A percentile compares a stretch with the other conserved stretches of the same genome.
phyloP scores from a whole-genome alignment of 495 filamentous ascomycete genomes.

The Penicillium salamii region DNA sequence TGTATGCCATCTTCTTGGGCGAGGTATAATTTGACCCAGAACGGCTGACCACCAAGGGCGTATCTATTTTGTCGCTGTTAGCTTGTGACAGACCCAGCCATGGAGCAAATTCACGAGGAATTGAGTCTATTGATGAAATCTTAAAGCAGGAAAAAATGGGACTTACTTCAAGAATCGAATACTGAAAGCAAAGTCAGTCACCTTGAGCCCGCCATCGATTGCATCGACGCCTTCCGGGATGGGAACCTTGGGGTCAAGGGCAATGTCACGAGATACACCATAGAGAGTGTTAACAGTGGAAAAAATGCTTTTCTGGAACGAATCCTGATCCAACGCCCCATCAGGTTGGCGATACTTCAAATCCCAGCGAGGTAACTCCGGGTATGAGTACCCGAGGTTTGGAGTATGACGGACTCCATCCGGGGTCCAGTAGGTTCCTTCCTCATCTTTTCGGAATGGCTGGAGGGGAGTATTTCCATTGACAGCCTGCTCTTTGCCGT shows the following conservation, averaged over 20 bases:
- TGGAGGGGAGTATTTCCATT: constrained; percentile 18
- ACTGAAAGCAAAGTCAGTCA: constrained; percentile 9
- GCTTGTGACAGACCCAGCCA: too few species aligned
- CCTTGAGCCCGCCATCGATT: constrained; percentile 5
- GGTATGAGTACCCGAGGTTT: constrained; percentile 50
- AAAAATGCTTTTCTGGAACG: constrained; percentile 26
- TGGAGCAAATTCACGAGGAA: too few species aligned
- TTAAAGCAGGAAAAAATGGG: too few species aligned
- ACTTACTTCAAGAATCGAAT: constrained; percentile 6
- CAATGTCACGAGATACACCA: constrained; percentile 10
- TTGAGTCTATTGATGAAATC: too few species aligned
- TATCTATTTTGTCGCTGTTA: background rate
- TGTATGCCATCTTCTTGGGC: constrained; percentile 5
- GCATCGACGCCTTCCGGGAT: background rate
- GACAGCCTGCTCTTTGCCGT: constrained; percentile 17
- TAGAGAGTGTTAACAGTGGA: constrained; percentile 35
- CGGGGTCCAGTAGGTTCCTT: constrained; percentile 29
- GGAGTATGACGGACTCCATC: constrained; percentile 17
- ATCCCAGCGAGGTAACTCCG: constrained; percentile 41
- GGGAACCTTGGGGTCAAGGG: constrained; percentile 1
- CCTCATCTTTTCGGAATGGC: constrained; percentile 34
- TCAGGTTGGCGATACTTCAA: constrained; percentile 5
- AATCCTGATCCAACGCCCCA: constrained; percentile 6
- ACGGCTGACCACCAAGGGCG: constrained; percentile 9
- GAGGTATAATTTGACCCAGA: constrained; percentile 9